Base-by-base conservation (phyloP, 2,329 filamentous ascomycete genomes). In the Talaromyces rugulosus region DNA sequence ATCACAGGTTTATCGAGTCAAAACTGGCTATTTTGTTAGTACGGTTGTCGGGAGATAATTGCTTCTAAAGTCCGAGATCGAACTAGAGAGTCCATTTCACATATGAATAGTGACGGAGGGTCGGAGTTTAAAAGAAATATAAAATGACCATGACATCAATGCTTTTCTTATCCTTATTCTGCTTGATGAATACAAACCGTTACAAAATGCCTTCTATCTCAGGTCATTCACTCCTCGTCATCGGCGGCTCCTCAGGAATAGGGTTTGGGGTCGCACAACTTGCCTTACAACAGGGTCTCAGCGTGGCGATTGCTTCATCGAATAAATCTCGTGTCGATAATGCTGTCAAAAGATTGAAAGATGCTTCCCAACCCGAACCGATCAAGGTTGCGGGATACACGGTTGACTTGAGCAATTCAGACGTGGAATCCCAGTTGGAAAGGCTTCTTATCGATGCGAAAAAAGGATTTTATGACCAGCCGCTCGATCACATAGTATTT, bases 201-300 rank as follows among this genome's bases (percentile, higher is more conserved):
- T 28, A 8, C 8, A 58, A 33, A 8, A 67, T 67, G 65, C 57
- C 64, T 18, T 53, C 64, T 16, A 62, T 75, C n/a, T 64, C 64
- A 42, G 67, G 74, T 60, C 71, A 71, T 16, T 69, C 69, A 27
- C 68, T 82, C 56, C 82, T 90, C 47, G 74, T 90, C 68, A 79
- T 89, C 54, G 87, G 87, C 52, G 88, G 86, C 47, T 83, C 84
- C 2, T 81, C 83, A 16, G 87, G 87, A 58, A 86, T 90, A 47
- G 87, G 87, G 34, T 85, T 81, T 65, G 80, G 76, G 60, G 83
- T 87, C 11, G 86, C 87, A 58, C 82, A 87, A 76, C 83, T 81
- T 2, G 75, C 79, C 14, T 70, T 88, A 50, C 82, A 83, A 59
- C 75, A 82, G 62, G 85, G 84, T 36, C 83, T 82, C 44, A 71